phyloP scores from a whole-genome alignment of 495 filamentous ascomycete species.

The Trichocladium uniseriatum region DNA sequence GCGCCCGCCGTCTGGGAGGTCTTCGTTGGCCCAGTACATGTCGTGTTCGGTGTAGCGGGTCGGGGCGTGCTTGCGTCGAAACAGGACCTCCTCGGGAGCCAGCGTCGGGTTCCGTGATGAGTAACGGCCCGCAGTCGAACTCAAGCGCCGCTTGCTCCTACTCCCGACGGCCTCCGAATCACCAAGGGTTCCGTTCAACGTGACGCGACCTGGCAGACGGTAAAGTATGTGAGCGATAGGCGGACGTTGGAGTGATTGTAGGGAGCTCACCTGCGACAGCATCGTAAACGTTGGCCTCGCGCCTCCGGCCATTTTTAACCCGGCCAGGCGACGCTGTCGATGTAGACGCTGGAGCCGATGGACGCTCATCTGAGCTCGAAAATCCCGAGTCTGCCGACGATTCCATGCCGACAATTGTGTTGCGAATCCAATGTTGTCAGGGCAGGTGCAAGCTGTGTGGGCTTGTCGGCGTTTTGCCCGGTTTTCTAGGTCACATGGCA shows the following conservation, averaged over 20 bases:
- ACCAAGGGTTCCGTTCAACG: constrained; percentile 16
- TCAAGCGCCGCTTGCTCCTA: constrained; percentile 32
- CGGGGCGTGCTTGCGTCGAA: constrained; percentile 52
- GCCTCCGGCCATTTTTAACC: constrained; percentile 7
- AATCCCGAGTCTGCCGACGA: background rate
- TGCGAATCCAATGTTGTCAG: background rate
- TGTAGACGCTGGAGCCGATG: background rate
- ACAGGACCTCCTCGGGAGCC: constrained; percentile 68
- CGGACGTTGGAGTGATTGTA: background rate
- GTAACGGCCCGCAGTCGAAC: constrained; percentile 41
- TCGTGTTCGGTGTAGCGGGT: constrained; percentile 58
- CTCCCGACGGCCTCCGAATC: constrained; percentile 23
- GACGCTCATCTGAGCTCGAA: background rate
- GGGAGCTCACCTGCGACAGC: constrained; percentile 58
- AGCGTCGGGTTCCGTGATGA: constrained; percentile 42
- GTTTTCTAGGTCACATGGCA: background rate
- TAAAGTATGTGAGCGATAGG: background rate
- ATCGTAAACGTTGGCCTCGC: constrained; percentile 60
- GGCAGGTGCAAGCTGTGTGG: background rate
- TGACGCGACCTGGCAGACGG: constrained; percentile 37
- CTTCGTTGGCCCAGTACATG: constrained; percentile 52
- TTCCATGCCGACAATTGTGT: background rate
- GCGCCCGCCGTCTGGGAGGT: constrained; percentile 32
- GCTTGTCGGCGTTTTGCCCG: background rate
- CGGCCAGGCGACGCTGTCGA: background rate